Evolutionary conservation across 2,329 filamentous ascomycete species (phyloP).

Genomic region (Didymella exigua): DNA sequence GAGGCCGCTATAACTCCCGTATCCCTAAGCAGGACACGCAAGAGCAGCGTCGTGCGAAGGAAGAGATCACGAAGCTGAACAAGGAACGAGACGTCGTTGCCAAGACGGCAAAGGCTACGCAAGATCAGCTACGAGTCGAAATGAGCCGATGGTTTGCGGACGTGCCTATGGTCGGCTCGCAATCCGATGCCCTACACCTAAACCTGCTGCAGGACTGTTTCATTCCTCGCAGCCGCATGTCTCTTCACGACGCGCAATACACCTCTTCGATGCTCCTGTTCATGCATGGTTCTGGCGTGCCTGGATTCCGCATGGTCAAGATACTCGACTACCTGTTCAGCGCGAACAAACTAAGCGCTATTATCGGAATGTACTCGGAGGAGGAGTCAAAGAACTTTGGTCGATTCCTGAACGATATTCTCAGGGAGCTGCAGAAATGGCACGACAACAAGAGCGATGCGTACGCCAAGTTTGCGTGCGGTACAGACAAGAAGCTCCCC

Average conservation of each 20-base stretch:
- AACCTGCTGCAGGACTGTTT: constrained; percentile 88
- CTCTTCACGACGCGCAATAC: constrained; percentile 86
- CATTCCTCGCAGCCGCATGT: constrained; percentile 83
- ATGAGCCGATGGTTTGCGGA: constrained; percentile 79
- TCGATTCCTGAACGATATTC: constrained; percentile 80
- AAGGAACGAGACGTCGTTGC: constrained; percentile 61
- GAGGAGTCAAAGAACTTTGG: constrained; percentile 93
- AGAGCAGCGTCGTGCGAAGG: constrained; percentile 72
- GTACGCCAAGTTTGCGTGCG: constrained; percentile 84
- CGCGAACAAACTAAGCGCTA: constrained; percentile 75
- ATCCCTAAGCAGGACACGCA: constrained; percentile 59
- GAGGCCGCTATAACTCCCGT: constrained; percentile 61
- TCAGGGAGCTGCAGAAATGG: constrained; percentile 83
- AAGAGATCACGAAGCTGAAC: constrained; percentile 65
- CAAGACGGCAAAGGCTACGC: constrained; percentile 55
- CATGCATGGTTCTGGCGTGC: constrained; percentile 81
- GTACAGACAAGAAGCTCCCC: constrained; percentile 66
- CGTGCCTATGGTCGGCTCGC: constrained; percentile 62
- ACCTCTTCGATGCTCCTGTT: constrained; percentile 85
- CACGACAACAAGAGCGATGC: constrained; percentile 71
- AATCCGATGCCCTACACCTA: constrained; percentile 68
- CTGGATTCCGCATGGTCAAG: constrained; percentile 84
- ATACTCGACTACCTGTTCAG: constrained; percentile 85
- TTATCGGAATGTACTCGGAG: constrained; percentile 89
- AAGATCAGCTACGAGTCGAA: constrained; percentile 71